A percentile compares a stretch with the other conserved stretches of the same genome.
phyloP scores from a whole-genome alignment of 164 flowering plant genomes.

The Magnolia officinalis region DNA sequence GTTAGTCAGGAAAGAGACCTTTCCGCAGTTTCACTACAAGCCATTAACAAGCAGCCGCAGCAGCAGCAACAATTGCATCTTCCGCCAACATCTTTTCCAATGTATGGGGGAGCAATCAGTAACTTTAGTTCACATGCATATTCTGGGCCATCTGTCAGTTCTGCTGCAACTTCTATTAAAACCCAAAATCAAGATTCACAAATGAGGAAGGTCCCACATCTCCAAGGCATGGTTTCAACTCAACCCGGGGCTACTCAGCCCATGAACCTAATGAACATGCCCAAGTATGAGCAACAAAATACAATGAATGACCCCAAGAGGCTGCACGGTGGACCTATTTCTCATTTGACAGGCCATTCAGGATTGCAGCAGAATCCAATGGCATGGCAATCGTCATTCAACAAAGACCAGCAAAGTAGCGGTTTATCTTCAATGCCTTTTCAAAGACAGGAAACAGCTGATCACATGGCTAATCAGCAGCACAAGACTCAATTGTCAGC shows the following conservation, averaged over 20 bases:
- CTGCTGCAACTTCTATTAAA: constrained; percentile 40
- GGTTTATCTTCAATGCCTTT: constrained; percentile 30
- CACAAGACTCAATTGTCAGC: constrained; percentile 40
- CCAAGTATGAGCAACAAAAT: constrained; percentile 54
- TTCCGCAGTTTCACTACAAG: constrained; percentile 37
- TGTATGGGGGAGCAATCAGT: constrained; percentile 50
- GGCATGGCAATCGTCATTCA: constrained; percentile 48
- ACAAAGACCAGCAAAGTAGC: constrained; percentile 39
- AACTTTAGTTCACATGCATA: constrained; percentile 37
- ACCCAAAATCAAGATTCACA: constrained; percentile 60
- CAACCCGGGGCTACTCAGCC: constrained; percentile 44
- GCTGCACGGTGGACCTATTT: constrained; percentile 44
- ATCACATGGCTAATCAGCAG: constrained; percentile 58
- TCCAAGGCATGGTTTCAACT: constrained; percentile 41
- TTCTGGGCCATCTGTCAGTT: constrained; percentile 43
- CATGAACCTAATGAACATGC: constrained; percentile 30
- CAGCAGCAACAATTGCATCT: constrained; percentile 42
- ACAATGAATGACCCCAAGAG: constrained; percentile 49
- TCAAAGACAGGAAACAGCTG: constrained; percentile 64
- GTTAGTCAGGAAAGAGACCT: constrained; percentile 47
- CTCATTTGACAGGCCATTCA: constrained; percentile 44
- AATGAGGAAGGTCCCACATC: constrained; percentile 48
- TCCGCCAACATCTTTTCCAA: constrained; percentile 54
- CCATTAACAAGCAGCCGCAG: constrained; percentile 52
- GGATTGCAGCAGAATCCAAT: constrained; percentile 45